Evolutionary conservation across 73 alveolate genomes (phyloP), one percentile per base, ranked within the genome.

Genomic region (Urostyla sp.): DNA sequence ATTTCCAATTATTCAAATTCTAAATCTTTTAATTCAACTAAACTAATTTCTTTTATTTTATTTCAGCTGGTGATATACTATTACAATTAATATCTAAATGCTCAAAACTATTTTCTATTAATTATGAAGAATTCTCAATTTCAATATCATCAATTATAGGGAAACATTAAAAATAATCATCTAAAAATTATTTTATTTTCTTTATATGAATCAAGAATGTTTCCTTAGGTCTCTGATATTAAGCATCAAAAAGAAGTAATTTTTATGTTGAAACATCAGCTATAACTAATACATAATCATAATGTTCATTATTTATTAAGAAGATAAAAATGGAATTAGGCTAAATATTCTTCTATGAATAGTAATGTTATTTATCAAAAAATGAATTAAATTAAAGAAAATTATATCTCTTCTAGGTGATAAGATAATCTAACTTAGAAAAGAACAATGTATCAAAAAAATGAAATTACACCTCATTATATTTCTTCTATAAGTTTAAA

Each of bases 171-270:
- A 69, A 69, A 48, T 48, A 45, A 27, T 69, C 83, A 23, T 0
- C 18, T 38, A 69, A 37, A 31, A 48, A 69, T 27, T 31, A 24
- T 37, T 69, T 69, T 3, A 69, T 26, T 11, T 46, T 46, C 30
- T 69, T 69, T 3, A 69, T 54, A 10, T 45, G 69, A 15, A 49
- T 10, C 3, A 46, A 46, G 69, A 69, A 69, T 1, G 83, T 69
- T 5, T 69, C 69, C 69, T 69, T 69, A 11, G 7, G 28, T 16
- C 83, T 8, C 5, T 55, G 56, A 10, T 24, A n/a, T 8, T 27
- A 5, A 30, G 54, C 44, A 37, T 69, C 83, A 46, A 46, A 69
- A 10, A 69, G 66, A 5, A 69, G 44, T 18, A 69, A 69, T 53
- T 69, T 46, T 37, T 32, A 6, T 2, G 69, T 46, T n/a, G 1